These are phyloP conservation scores for Cornus controversa DNA, from an alignment of 148 eudicot species.

Conservation along the genomic window DNA sequence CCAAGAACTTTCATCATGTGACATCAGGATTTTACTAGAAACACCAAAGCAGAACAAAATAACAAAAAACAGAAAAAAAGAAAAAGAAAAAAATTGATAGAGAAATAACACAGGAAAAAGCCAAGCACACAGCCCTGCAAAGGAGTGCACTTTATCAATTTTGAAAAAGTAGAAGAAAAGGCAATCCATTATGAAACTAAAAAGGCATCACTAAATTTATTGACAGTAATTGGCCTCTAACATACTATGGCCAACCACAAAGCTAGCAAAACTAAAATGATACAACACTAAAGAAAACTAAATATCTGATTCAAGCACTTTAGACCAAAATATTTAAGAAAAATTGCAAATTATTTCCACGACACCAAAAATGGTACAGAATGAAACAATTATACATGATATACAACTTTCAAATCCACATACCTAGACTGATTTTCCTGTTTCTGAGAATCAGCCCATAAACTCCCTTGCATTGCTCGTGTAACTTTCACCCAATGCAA, in stretches of 20 bases:
- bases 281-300: background rate
- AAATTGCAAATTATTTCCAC: background rate
- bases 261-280: background rate
- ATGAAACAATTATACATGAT: background rate
- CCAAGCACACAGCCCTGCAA: background rate
- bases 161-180: slow-evolving; percentile 8
- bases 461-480: slow-evolving; percentile 90
- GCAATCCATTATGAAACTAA: background rate
- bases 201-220: background rate
- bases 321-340: background rate
- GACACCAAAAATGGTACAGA: background rate
- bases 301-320: background rate
- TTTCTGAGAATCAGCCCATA: slow-evolving; percentile 93
- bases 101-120: background rate
- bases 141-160: slow-evolving; percentile 1
- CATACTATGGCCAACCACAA: background rate
- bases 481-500: slow-evolving; percentile 98
- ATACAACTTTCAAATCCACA: slow-evolving; percentile 15
- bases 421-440: slow-evolving; percentile 84
- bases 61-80: slow-evolving; percentile 6
- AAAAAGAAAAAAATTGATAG: background rate
- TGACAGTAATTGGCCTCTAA: background rate
- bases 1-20: slow-evolving; percentile 25
- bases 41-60: slow-evolving; percentile 4
- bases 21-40: slow-evolving; percentile 18